Percentiles rank a stretch among this genome's conserved stretches.
Conservation (phyloP, 768 basidiomycete species). For the Leccinellum rugosiceps region DNA sequence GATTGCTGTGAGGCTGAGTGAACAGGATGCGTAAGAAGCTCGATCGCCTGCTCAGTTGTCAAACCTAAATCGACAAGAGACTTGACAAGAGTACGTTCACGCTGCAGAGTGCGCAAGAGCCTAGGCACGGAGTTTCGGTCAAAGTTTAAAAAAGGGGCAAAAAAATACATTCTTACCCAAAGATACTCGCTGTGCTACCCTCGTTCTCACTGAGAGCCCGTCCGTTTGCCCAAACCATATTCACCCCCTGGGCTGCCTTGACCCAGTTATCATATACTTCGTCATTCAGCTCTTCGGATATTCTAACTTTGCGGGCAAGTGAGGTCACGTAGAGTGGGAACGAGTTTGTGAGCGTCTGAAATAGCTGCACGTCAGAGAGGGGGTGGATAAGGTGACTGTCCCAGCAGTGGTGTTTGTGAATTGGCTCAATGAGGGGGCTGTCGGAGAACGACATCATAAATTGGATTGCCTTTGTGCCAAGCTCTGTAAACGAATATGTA, state of each 20-base stretch:
- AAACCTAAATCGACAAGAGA: conserved; percentile 64
- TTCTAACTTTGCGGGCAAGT: conserved; percentile 64
- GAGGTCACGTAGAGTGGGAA: conserved; percentile 84
- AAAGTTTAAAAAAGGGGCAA: background rate
- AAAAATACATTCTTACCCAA: conserved; percentile 43
- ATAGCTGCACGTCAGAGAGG: conserved; percentile 20
- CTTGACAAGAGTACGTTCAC: conserved; percentile 62
- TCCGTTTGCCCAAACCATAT: conserved; percentile 82
- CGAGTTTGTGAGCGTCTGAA: conserved; percentile 75
- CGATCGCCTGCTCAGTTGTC: conserved; percentile 60
- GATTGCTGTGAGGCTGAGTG: conserved; percentile 53
- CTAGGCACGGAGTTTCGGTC: conserved; percentile 30
- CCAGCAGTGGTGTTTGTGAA: conserved; percentile 19
- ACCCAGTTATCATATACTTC: conserved; percentile 58
- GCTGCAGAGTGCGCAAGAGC: conserved; percentile 66
- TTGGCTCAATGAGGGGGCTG: conserved; percentile 42
- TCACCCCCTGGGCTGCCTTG: conserved; percentile 50
- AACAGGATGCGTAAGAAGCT: conserved; percentile 63
- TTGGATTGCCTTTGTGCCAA: conserved; percentile 74
- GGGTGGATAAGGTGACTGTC: conserved; percentile 6
- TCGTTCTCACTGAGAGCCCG: conserved; percentile 56
- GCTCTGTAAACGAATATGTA: conserved; percentile 34
- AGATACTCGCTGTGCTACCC: conserved; percentile 49
- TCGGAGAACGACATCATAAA: conserved; percentile 60
- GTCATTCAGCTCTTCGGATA: conserved; percentile 45